A percentile compares a stretch with the other conserved stretches of the same genome.
These are phyloP conservation scores for Nectriaceae sp. DNA, from an alignment of 2,329 filamentous ascomycete species.

Conservation along the genomic window DNA sequence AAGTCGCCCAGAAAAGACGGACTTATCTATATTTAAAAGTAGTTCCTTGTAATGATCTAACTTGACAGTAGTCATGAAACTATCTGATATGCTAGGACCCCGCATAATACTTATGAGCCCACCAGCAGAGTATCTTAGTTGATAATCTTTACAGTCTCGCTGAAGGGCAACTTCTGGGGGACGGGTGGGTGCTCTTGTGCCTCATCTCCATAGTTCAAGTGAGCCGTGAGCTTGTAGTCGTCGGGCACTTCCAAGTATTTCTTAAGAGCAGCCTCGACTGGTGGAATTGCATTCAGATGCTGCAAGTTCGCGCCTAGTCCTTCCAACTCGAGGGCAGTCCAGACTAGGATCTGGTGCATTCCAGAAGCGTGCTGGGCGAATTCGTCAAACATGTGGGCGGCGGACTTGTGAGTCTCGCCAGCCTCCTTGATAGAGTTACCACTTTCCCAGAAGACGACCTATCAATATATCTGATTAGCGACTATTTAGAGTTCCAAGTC, in stretches of 20 bases:
- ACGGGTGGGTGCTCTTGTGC: slow-evolving; percentile 19
- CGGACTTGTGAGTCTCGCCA: slow-evolving; percentile 15
- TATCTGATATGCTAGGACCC: no score
- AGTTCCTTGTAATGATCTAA: no score
- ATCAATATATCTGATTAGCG: background rate
- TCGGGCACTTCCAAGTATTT: slow-evolving; percentile 19
- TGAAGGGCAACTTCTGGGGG: slow-evolving; percentile 19
- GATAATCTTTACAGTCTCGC: slow-evolving; percentile 22
- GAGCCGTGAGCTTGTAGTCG: slow-evolving; percentile 20
- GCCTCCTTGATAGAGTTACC: slow-evolving; percentile 17
- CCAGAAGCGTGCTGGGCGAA: slow-evolving; percentile 20
- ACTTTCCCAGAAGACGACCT: slow-evolving; percentile 29
- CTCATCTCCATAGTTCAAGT: slow-evolving; percentile 25
- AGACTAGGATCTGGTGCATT: slow-evolving; percentile 24
- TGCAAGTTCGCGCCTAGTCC: slow-evolving; percentile 28
- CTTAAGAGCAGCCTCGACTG: slow-evolving; percentile 20
- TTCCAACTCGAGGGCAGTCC: slow-evolving; percentile 26
- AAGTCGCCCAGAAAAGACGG: no score
- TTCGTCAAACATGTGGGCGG: slow-evolving; percentile 18
- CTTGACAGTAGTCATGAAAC: no score
- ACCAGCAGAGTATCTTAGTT: no score
- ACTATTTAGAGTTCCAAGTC: no score
- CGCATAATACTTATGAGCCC: no score
- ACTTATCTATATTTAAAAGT: no score
- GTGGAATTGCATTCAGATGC: slow-evolving; percentile 25